Base-by-base conservation (phyloP, 208 protist genomes). In the Trypanosoma boissoni region DNA sequence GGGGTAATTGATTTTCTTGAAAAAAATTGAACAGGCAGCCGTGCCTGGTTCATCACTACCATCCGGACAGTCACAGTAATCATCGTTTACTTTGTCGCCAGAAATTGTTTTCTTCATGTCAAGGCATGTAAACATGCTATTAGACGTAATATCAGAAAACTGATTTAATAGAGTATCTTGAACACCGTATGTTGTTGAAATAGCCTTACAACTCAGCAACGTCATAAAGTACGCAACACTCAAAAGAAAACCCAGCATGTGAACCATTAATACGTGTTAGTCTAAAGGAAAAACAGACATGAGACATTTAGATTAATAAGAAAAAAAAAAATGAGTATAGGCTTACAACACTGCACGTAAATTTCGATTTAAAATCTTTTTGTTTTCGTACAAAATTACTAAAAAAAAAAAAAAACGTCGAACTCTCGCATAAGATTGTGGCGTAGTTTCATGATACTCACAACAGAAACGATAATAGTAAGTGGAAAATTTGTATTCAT, bases 11-110 rank as follows among this genome's bases (percentile, higher is more conserved):
- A 68, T 16, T 3, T 44, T 43, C 2, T 43, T 46, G 3, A n/a
- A 10, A n/a, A 80, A 16, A 3, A 37, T 45, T 0, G 57, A 41
- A 63, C 88, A 95, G 20, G 83, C 85, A 2, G 78, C 71, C 1
- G 91, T 96, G 7, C 93, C 93, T 21, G 96, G 95, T 73, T 98
- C 96, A 72, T 98, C 96, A 48, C 73, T 91, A 26, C 96, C 95
- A 68, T 98, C 97, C 31, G 61, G 36, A 58, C 97, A 98, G 66
- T 98, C 95, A 67, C 97, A 98, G 64, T 94, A 96, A 45, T 98
- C 92, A 60, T 98, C 85, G 70, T 98, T 98, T 14, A 98, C 92
- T 5, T 73, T 23, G 16, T 41, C 31, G 23, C 81, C 72, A 21
- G 79, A 65, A 23, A 98, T 88, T 8, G 50, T 64, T 5, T 43